Base-by-base conservation (phyloP, 2,329 filamentous ascomycete genomes). In the Chrysoporthe cubensis region DNA sequence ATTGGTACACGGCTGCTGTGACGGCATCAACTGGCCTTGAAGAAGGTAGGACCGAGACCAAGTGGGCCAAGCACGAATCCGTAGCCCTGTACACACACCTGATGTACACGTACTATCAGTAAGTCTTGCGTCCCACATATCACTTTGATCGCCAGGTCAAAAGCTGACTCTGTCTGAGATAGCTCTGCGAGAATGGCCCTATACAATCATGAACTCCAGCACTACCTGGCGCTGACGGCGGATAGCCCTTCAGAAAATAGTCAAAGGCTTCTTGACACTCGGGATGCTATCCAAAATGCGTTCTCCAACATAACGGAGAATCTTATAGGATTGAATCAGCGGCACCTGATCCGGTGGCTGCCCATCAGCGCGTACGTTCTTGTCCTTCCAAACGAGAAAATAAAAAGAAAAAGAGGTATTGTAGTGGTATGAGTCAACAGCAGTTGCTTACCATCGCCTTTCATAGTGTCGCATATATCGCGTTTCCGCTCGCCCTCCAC, bases 101-200 rank as follows among this genome's bases (percentile, higher is more conserved):
- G 69, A 82, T 84, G 72, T 83, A 82, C 67, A 84, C 85, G 80
- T 84, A 84, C 67, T 85, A 84, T 69, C 78, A 84, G 81, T 85
- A 76, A 70, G 81, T 75, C 1, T 74, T 52, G 84, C 4, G 13
- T 21, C 16, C 14, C 13, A 32, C 16, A 46, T 46, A 13, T 4
- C 18, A 16, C 44, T 14, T 46, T n/a, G 18, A 14, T 46, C 26
- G 44, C 6, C 14, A 18, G 4, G 44, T n/a, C 11, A 14, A 32
- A 37, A 14, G 32, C 46, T 63, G 34, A 63, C 48, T n/a, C 9
- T 4, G 4, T 5, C 37, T 8, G 16, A 5, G 5, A 6, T 18
- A 62, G 61, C 48, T 63, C 61, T 21, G 61, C 61, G n/a, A 63
- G 61, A 43, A 43, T 63, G 61, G 61, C 61, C 4, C 75, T 85